These are phyloP conservation scores for Phytophthora constricta DNA, from an alignment of 352 stramenopile species.

Conservation along the genomic window DNA sequence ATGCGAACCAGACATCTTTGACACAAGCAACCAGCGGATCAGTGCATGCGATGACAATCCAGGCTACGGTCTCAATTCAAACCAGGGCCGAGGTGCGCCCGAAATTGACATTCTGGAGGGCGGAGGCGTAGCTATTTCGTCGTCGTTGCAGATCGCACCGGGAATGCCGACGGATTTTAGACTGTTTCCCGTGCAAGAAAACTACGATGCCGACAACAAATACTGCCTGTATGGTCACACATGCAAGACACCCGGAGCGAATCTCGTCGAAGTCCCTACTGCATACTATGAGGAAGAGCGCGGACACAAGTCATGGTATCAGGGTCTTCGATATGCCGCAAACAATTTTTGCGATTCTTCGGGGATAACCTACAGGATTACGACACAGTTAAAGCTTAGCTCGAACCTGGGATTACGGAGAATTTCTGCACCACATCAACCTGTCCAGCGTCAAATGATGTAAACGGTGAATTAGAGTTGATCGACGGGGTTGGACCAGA, in stretches of 20 bases:
- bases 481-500: constrained; percentile 23
- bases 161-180: constrained; percentile 68
- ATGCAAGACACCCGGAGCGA: constrained; percentile 58
- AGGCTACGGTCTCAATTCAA: constrained; percentile 89
- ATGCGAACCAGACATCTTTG: constrained; percentile 70
- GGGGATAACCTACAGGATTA: constrained; percentile 30
- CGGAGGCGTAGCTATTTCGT: constrained; percentile 78
- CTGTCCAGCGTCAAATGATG: constrained; percentile 43
- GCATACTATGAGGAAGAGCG: constrained; percentile 45
- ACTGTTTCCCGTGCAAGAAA: constrained; percentile 49
- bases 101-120: constrained; percentile 96
- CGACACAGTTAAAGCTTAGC: constrained; percentile 14
- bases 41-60: constrained; percentile 88
- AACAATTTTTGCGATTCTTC: constrained; percentile 61
- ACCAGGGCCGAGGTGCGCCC: constrained; percentile 85
- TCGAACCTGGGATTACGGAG: constrained; percentile 32
- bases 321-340: constrained; percentile 55
- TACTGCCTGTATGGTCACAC: constrained; percentile 52
- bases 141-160: constrained; percentile 88
- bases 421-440: constrained; percentile 34
- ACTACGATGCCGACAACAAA: constrained; percentile 24
- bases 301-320: constrained; percentile 64
- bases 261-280: constrained; percentile 38
- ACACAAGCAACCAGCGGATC: constrained; percentile 50
- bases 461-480: constrained; percentile 35